Conservation (phyloP, 2,329 filamentous ascomycete species). For the Fonsecaea nubica region DNA sequence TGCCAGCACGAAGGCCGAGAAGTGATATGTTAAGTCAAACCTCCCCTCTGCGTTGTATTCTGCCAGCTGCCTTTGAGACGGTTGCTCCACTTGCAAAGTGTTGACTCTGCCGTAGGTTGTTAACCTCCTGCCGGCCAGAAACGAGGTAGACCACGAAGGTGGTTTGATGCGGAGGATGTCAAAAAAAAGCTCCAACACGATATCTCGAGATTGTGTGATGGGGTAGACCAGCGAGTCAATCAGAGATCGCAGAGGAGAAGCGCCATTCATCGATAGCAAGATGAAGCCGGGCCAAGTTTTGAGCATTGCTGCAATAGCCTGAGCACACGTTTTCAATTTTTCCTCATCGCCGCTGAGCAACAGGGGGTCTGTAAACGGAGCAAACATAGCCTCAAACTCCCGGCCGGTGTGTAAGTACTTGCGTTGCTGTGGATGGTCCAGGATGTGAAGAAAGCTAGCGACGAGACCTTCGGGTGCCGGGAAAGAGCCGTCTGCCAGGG, state of each 20-base stretch:
- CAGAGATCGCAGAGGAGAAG: slow-evolving; percentile 81
- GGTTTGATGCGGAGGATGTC: slow-evolving; percentile 86
- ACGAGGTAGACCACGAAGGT: slow-evolving; percentile 92
- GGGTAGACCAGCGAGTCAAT: slow-evolving; percentile 69
- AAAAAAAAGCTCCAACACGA: slow-evolving; percentile 87
- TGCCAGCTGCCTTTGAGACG: slow-evolving; percentile 57
- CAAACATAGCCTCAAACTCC: slow-evolving; percentile 87
- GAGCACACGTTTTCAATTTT: slow-evolving; percentile 81
- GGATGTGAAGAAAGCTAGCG: slow-evolving; percentile 83
- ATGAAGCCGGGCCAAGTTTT: slow-evolving; percentile 95
- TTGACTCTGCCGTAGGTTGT: slow-evolving; percentile 97
- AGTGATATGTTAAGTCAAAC: slow-evolving; percentile 90
- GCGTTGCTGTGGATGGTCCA: slow-evolving; percentile 82
- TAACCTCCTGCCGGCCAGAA: slow-evolving; percentile 85
- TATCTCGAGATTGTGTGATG: slow-evolving; percentile 67
- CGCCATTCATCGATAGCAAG: slow-evolving; percentile 84
- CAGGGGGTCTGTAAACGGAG: slow-evolving; percentile 85
- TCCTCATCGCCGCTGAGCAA: slow-evolving; percentile 64
- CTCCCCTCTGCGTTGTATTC: slow-evolving; percentile 72
- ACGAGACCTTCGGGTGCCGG: slow-evolving; percentile 90
- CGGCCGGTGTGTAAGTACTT: slow-evolving; percentile 86
- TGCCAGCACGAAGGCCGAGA: slow-evolving; percentile 85
- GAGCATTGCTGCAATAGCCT: slow-evolving; percentile 87
- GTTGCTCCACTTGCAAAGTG: slow-evolving; percentile 72
- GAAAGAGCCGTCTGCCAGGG: slow-evolving; percentile 87